Evolutionary conservation across 2,329 filamentous ascomycete species (phyloP).

Genomic region (Rutstroemia sp.): DNA sequence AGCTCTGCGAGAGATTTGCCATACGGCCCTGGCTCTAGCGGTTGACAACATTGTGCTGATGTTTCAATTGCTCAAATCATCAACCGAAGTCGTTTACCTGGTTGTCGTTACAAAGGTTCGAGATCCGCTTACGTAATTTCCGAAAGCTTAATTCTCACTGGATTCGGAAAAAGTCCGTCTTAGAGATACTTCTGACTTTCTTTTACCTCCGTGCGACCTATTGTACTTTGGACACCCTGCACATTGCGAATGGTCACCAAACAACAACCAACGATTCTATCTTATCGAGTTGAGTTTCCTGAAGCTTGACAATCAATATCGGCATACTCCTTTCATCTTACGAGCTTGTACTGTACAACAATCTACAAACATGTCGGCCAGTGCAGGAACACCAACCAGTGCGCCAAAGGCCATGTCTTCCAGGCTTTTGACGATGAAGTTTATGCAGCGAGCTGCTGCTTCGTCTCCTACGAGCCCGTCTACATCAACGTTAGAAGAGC

Average conservation of each 20-base stretch:
- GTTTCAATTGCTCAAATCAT: slow-evolving; percentile 20
- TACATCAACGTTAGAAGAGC: slow-evolving; percentile 41
- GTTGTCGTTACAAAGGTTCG: background rate
- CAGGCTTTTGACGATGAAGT: slow-evolving; percentile 89
- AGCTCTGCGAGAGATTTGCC: slow-evolving; percentile 31
- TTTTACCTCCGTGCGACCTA: slow-evolving; percentile 1
- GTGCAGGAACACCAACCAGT: slow-evolving; percentile 18
- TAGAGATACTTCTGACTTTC: slow-evolving; percentile 1
- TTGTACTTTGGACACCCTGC: background rate
- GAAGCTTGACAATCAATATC: background rate
- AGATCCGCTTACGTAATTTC: slow-evolving; percentile 4
- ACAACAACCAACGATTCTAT: background rate
- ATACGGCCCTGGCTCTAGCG: slow-evolving; percentile 33
- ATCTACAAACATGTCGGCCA: slow-evolving; percentile 21
- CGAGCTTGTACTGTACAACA: background rate
- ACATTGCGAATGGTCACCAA: background rate
- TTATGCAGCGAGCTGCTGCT: slow-evolving; percentile 84
- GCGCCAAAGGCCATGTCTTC: slow-evolving; percentile 71
- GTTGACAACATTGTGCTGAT: slow-evolving; percentile 36
- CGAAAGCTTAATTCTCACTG: slow-evolving; percentile 2
- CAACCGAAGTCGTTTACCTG: background rate
- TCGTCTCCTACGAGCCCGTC: slow-evolving; percentile 40
- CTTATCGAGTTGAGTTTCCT: background rate
- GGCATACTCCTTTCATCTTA: background rate
- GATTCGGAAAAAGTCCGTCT: slow-evolving; percentile 1